Base-by-base conservation (phyloP, 768 basidiomycete genomes). In the Boletales sp. region DNA sequence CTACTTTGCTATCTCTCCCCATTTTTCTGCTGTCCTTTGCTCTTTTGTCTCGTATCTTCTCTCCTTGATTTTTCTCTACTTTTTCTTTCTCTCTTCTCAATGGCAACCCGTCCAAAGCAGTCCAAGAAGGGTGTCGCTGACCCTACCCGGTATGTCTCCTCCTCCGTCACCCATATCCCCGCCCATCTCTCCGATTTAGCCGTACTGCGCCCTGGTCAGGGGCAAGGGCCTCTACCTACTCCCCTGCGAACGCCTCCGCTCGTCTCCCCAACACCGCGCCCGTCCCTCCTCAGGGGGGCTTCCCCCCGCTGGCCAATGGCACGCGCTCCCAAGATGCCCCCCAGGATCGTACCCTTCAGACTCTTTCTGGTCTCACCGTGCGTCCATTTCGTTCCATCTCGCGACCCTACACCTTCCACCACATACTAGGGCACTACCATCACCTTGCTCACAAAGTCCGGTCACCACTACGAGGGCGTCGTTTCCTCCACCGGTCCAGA, bases 391-490 rank as follows among this genome's bases (percentile, higher is more conserved):
- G 11, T 50, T 31, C 13, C 38, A n/a, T 45, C 32, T 48, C 54
- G 44, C 50, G 44, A 15, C 50, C 44, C 53, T 49, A 53, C 50
- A 59, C 51, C 54, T 55, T 48, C 38, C 37, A 39, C 59, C 56
- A 50, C 47, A 52, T 35, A 43, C 28, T 58, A 87, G 89, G 88
- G 90, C 36, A 88, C 86, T 6, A 88, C 86, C 34, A 75, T 92
- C 60, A 87, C 87, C n/a, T 76, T 92, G 51, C 64, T 69, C 19
- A 87, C 85, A 40, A 88, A 87, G 77, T 76, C 83, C 13, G 72
- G 75, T 32, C 76, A 81, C 58, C 87, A 87, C 55, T 86, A 82
- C 65, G 87, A 91, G 64, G 90, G 89, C 49, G 81, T 81, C 56
- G 73, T 92, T 49, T 70, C 60, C 13, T 82, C 81, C 21, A 84